Evolutionary conservation across 345 rosid genomes (phyloP), one percentile per base, ranked within the genome.

Genomic region (Salix suchowensis): DNA sequence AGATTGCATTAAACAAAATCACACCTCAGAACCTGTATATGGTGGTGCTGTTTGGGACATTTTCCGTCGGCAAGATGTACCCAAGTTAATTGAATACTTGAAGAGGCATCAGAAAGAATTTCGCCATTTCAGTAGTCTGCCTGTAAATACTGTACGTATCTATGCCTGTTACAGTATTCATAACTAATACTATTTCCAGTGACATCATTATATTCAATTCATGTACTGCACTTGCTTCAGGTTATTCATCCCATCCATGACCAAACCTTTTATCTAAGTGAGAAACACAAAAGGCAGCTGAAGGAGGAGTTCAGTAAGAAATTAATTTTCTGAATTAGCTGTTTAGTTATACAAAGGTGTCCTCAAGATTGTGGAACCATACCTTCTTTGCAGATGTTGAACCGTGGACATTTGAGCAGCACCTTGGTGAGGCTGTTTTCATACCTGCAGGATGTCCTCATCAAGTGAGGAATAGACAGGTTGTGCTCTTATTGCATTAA

Each of bases 11-110:
- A 21, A 70, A 75, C 76, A 72, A 37, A 68, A 67, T 52, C 44
- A 71, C 40, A 32, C 62, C 23, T 36, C 74, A 61, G 79, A 80
- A 18, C 48, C 30, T 68, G 70, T 19, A 2, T 26, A 71, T 69
- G 91, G 89, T 69, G 88, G 86, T 79, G 91, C 91, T 61, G 84
- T 87, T 65, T 88, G 91, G 91, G 91, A 88, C 79, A 88, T 87
- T 40, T 88, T 88, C 48, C 84, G 89, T 19, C 78, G 91, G 86
- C 85, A 87, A 74, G 89, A 88, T 79, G 89, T 88, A 6, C 89
- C 91, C 40, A 84, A 77, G 65, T 71, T 88, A 65, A 73, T 65
- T 15, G 87, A 87, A 79, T 88, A 79, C 81, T 79, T 87, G 73
- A 23, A 30, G 74, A 87, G 79, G 81, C 86, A 87, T 73, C 81